Evolutionary conservation across 768 basidiomycete genomes (phyloP).

Genomic region (Pisolithus sp.): DNA sequence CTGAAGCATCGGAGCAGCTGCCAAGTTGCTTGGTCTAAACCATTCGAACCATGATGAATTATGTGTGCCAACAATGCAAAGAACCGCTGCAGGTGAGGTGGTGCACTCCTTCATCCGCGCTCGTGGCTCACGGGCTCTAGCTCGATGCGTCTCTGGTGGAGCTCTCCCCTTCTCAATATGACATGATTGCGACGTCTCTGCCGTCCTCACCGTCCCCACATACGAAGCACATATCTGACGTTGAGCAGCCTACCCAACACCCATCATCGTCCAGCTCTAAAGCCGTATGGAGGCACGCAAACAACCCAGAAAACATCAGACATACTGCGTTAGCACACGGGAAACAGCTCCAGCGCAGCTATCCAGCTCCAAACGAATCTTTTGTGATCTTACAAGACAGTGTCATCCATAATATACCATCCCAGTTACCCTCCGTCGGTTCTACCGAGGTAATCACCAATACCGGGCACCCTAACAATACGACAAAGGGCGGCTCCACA

Average conservation of each 20-base stretch:
- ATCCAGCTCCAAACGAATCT: conserved; percentile 70
- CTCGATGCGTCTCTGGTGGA: conserved; percentile 90
- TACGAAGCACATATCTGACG: conserved; percentile 32
- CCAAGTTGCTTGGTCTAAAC: no score
- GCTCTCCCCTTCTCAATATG: conserved; percentile 80
- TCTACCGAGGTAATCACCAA: conserved; percentile 38
- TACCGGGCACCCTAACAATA: conserved; percentile 29
- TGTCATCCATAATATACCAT: conserved; percentile 63
- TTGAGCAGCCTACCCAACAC: conserved; percentile 41
- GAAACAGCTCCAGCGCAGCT: conserved; percentile 51
- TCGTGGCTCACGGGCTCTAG: conserved; percentile 28
- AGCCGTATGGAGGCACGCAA: conserved; percentile 57
- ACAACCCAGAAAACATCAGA: conserved; percentile 30
- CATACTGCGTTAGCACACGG: conserved; percentile 52
- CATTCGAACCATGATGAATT: conserved; percentile 28
- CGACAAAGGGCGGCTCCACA: conserved; percentile 20
- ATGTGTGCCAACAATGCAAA: conserved; percentile 85
- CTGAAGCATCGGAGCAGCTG: no score
- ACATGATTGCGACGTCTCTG: conserved; percentile 69
- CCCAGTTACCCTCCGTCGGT: conserved; percentile 37
- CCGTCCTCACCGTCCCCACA: conserved; percentile 47
- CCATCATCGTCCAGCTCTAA: conserved; percentile 48
- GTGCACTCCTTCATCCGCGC: conserved; percentile 1
- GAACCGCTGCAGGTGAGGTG: conserved; percentile 73
- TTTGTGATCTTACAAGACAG: conserved; percentile 90